These are phyloP conservation scores for Kwoniella dejecticola DNA, from an alignment of 768 basidiomycete species.

Conservation along the genomic window DNA sequence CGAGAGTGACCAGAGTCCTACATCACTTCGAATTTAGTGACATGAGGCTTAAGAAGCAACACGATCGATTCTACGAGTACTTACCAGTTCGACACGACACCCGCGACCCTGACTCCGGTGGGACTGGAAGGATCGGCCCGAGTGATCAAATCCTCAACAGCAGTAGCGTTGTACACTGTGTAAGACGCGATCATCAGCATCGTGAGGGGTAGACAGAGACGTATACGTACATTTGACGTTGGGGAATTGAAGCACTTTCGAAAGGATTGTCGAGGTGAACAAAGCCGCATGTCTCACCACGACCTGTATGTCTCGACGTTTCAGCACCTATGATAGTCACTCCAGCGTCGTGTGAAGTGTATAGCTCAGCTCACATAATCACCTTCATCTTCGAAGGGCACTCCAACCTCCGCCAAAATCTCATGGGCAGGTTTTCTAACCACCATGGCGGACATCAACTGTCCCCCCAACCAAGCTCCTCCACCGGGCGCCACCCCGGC, in stretches of 20 bases:
- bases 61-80: too few relatives aligned
- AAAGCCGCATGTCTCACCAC: neutral
- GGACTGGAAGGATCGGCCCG: neutral
- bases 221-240: neutral
- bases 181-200: too few relatives aligned
- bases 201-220: too few relatives aligned
- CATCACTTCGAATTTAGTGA: too few relatives aligned
- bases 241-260: neutral
- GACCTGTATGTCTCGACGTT: neutral
- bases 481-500: neutral
- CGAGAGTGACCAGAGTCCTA: neutral
- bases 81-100: neutral
- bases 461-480: neutral
- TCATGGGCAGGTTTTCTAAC: constrained; percentile 3
- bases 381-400: neutral
- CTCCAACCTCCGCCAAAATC: neutral
- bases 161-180: neutral
- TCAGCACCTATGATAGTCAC: too few relatives aligned
- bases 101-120: neutral
- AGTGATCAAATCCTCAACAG: neutral
- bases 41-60: too few relatives aligned
- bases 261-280: neutral
- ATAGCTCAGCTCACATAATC: neutral
- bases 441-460: neutral
- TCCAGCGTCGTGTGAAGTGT: neutral